Base-by-base conservation (phyloP, 495 filamentous ascomycete genomes). In the Entonaema liquescens region DNA sequence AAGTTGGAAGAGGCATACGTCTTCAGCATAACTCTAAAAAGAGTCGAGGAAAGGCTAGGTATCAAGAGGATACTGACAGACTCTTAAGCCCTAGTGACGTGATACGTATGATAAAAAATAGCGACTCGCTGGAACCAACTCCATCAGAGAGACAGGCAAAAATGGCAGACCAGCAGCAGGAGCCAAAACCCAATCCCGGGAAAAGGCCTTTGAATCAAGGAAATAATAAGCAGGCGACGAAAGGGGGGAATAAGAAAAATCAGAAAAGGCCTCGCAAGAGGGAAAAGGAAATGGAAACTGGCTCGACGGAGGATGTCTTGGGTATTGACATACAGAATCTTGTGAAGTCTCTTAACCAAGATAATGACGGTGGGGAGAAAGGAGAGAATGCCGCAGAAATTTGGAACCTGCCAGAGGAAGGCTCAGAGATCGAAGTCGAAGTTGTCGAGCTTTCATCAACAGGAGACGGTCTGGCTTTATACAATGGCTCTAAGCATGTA, bases 381-480 rank as follows among this genome's bases (percentile, higher is more conserved):
- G 54, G 35, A 59, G 35, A 13, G 7, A 55, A 76, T 42, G 38
- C 38, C 28, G 56, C 38, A 15, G 57, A 2, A 13, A 58, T 26
- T 11, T 68, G 74, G 13, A 23, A 54, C 1, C 65, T 94, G 3
- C 93, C 93, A 3, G 88, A 90, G 72, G 81, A 79, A 19, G 92
- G 90, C 61, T 85, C 88, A 2, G 92, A 95, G 72, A 88, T 97
- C 50, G 91, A 96, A 58, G 86, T 98, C 40, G 86, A 88, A 4
- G 86, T 98, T 55, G 74, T 87, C 5, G 84, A 91, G 62, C 81
- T 98, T 23, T 93, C 94, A 0, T 97, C 93, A n/a, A 95, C 90
- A 2, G 95, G 95, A 5, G 95, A 97, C 74, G 95, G 92, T 1
- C 82, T 98, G 29, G 95, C 91, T 3, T 67, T 89, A 26, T 83